Conservation (phyloP, 2,329 filamentous ascomycete genomes). For the Diaporthe amygdali region DNA sequence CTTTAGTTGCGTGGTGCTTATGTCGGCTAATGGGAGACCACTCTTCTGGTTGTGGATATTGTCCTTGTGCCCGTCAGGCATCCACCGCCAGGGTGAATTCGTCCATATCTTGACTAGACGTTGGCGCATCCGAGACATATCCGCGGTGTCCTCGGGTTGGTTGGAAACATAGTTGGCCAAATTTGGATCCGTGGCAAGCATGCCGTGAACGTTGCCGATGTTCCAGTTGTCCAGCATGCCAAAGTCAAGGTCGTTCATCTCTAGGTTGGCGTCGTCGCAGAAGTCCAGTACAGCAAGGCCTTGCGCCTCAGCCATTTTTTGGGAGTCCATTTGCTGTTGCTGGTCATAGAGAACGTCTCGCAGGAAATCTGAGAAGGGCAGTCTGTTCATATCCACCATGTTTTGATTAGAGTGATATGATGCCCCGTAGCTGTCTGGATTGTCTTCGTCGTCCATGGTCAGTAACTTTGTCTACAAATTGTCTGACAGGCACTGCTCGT, state of each 20-base stretch:
- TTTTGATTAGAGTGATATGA: conserved; percentile 22
- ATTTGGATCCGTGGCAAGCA: conserved; percentile 23
- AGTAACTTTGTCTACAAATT: neutral
- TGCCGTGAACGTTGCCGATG: conserved; percentile 38
- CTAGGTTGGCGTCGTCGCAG: conserved; percentile 53
- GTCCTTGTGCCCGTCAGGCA: conserved; percentile 47
- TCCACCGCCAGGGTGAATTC: conserved; percentile 57
- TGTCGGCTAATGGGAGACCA: conserved; percentile 50
- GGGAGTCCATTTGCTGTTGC: conserved; percentile 38
- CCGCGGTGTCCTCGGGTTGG: conserved; percentile 42
- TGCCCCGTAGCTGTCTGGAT: conserved; percentile 26
- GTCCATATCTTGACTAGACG: conserved; percentile 54
- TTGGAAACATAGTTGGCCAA: conserved; percentile 27
- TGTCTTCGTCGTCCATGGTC: conserved; percentile 22
- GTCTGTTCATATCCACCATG: conserved; percentile 37
- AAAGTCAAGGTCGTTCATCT: conserved; percentile 59
- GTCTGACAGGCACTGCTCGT: neutral
- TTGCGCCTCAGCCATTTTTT: conserved; percentile 44
- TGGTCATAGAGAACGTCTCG: conserved; percentile 54
- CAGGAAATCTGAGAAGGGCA: conserved; percentile 56
- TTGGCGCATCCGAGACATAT: conserved; percentile 52
- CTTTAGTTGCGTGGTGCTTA: conserved; percentile 43
- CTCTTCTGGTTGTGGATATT: conserved; percentile 49
- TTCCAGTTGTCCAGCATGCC: conserved; percentile 56
- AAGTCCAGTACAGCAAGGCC: conserved; percentile 54